Percentiles rank a stretch among this genome's conserved stretches.
These are phyloP conservation scores for Ettlia oleoabundans DNA, from an alignment of 139 green algal species.

Conservation along the genomic window DNA sequence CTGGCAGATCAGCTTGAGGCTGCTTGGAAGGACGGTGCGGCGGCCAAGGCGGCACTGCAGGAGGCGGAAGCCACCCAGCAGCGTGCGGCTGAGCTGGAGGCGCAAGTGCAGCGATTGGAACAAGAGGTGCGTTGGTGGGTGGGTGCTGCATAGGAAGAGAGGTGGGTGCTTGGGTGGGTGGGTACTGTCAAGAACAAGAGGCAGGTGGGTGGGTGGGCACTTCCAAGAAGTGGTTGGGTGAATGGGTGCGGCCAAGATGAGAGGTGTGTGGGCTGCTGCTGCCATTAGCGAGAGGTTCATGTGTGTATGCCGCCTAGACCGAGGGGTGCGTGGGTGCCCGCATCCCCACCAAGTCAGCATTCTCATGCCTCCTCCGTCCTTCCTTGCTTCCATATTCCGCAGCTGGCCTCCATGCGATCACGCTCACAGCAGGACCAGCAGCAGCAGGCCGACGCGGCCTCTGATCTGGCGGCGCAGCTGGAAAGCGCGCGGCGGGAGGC, in stretches of 20 bases:
- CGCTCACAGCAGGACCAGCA: neutral
- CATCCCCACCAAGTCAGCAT: too few relatives aligned
- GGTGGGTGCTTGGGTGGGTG: too few relatives aligned
- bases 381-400: neutral
- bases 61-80: neutral
- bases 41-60: neutral
- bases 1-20: slow-evolving; percentile 11
- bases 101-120: neutral
- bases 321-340: too few relatives aligned
- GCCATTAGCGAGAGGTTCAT: too few relatives aligned
- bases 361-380: neutral
- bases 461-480: neutral
- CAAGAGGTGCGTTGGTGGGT: neutral
- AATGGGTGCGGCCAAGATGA: too few relatives aligned
- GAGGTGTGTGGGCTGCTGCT: neutral
- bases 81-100: slow-evolving; percentile 11
- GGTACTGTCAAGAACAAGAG: too few relatives aligned
- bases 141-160: too few relatives aligned
- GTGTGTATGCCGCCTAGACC: neutral
- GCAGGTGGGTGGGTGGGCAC: too few relatives aligned
- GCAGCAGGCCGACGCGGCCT: neutral
- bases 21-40: neutral
- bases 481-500: neutral
- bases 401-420: neutral
- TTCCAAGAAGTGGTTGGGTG: too few relatives aligned